phyloP scores from a whole-genome alignment of 805 yeast species.

The Metschnikowia peoriensis region DNA sequence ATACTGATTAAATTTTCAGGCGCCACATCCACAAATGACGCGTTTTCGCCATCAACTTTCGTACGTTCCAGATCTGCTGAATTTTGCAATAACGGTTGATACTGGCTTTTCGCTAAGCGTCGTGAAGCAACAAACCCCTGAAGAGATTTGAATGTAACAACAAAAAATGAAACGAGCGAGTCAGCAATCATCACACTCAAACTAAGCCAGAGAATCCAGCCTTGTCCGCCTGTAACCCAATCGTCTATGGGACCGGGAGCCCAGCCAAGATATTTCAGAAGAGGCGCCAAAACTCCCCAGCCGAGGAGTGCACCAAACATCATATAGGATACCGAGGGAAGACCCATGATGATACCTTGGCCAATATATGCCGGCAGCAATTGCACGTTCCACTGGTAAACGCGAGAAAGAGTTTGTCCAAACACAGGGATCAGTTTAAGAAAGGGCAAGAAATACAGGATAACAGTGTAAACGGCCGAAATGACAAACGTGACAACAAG shows the following conservation, averaged over 20 bases:
- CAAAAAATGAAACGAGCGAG: slow-evolving; percentile 74
- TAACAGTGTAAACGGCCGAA: slow-evolving; percentile 71
- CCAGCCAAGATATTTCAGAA: slow-evolving; percentile 72
- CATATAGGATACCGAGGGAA: slow-evolving; percentile 89
- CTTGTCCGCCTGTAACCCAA: slow-evolving; percentile 93
- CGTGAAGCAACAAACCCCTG: slow-evolving; percentile 8
- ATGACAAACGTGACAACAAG: slow-evolving; percentile 59
- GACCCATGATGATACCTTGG: slow-evolving; percentile 97
- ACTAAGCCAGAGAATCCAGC: slow-evolving; percentile 96
- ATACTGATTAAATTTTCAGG: slow-evolving; percentile 47
- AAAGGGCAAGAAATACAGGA: slow-evolving; percentile 71
- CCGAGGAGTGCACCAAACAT: slow-evolving; percentile 85
- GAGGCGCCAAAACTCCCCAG: slow-evolving; percentile 89
- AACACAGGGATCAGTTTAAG: slow-evolving; percentile 71
- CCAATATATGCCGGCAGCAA: slow-evolving; percentile 98
- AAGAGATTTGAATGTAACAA: slow-evolving; percentile 50
- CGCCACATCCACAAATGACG: slow-evolving; percentile 14
- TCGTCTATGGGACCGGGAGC: slow-evolving; percentile 87
- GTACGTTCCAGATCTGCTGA: not conserved
- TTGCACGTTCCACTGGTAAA: slow-evolving; percentile 82
- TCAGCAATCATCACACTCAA: slow-evolving; percentile 93
- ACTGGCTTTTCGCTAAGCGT: not conserved
- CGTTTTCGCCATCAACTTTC: not conserved
- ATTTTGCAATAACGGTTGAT: slow-evolving; percentile 3
- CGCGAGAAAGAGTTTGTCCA: slow-evolving; percentile 58